phyloP scores from a whole-genome alignment of 1,284 basidiomycete species.

The Ustilago vetiveriae region DNA sequence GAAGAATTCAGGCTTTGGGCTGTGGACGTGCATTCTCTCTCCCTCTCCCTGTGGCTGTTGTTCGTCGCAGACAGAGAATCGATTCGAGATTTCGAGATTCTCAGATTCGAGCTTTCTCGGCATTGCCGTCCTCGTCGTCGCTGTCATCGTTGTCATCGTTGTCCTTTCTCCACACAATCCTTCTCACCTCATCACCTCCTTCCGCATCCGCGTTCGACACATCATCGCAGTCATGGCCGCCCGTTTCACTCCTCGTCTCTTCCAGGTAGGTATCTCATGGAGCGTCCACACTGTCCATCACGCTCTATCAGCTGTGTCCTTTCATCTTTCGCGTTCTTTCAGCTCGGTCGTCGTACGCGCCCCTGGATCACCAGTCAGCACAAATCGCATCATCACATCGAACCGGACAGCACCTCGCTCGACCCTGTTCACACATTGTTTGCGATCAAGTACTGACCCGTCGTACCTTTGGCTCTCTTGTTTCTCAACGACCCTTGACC shows the following conservation, averaged over 20 bases:
- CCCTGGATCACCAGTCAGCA: too few species aligned
- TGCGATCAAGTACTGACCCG: too few species aligned
- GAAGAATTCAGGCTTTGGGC: slow-evolving; percentile 20
- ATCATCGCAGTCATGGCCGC: slow-evolving; percentile 41
- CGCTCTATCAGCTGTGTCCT: too few species aligned
- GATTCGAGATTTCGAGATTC: slow-evolving; percentile 8
- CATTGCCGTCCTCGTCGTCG: slow-evolving; percentile 11
- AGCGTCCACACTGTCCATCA: not conserved
- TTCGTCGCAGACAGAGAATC: slow-evolving; percentile 14
- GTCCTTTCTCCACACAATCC: slow-evolving; percentile 17
- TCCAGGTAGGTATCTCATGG: slow-evolving; percentile 41
- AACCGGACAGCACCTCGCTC: too few species aligned
- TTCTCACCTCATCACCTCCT: slow-evolving; percentile 1
- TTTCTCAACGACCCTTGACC: not conserved
- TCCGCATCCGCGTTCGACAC: not conserved
- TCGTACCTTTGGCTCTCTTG: too few species aligned
- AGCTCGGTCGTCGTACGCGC: too few species aligned
- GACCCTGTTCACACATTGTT: too few species aligned
- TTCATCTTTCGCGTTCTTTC: too few species aligned
- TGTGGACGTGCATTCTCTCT: too few species aligned
- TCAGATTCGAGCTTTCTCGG: slow-evolving; percentile 2
- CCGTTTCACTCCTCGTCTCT: slow-evolving; percentile 53
- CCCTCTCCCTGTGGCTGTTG: too few species aligned
- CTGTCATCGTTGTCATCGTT: slow-evolving; percentile 7
- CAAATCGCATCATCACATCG: too few species aligned